Evolutionary conservation across 1,284 basidiomycete genomes (phyloP).

Genomic region (Ganoderma resinaceum): DNA sequence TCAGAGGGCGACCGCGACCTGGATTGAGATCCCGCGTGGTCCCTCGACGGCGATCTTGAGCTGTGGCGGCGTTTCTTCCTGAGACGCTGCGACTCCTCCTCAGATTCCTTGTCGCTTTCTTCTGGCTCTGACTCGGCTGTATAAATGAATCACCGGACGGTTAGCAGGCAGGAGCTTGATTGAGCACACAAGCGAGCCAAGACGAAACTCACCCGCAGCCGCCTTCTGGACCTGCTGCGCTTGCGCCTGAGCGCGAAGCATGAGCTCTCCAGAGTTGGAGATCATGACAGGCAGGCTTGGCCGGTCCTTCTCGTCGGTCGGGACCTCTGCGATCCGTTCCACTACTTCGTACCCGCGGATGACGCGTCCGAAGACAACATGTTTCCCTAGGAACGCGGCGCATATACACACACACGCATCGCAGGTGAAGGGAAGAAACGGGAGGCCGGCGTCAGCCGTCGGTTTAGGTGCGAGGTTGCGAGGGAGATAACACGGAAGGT

Average conservation of each 20-base stretch:
- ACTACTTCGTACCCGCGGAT: conserved; percentile 70
- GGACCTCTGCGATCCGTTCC: conserved; percentile 57
- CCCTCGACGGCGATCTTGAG: neutral
- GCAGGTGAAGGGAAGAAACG: neutral
- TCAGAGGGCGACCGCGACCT: conserved; percentile 26
- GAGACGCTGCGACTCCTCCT: conserved; percentile 32
- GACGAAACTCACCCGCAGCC: conserved; percentile 13
- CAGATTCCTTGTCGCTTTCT: conserved; percentile 28
- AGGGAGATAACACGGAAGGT: conserved; percentile 9
- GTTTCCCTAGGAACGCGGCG: conserved; percentile 58
- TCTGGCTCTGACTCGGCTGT: conserved; percentile 27
- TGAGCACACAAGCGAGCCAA: neutral
- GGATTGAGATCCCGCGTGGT: conserved; percentile 25
- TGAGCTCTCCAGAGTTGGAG: conserved; percentile 85
- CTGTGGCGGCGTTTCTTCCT: conserved; percentile 41
- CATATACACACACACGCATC: neutral
- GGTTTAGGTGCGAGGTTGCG: neutral
- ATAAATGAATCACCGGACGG: neutral
- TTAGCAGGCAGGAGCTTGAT: neutral
- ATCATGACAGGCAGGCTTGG: conserved; percentile 80
- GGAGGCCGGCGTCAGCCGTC: neutral
- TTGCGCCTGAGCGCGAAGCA: conserved; percentile 58
- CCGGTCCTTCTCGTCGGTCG: conserved; percentile 73
- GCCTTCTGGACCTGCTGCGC: conserved; percentile 19
- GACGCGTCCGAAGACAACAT: conserved; percentile 79